Base-by-base conservation (phyloP, 495 filamentous ascomycete species). In the Hapsidospora chrysogenum region DNA sequence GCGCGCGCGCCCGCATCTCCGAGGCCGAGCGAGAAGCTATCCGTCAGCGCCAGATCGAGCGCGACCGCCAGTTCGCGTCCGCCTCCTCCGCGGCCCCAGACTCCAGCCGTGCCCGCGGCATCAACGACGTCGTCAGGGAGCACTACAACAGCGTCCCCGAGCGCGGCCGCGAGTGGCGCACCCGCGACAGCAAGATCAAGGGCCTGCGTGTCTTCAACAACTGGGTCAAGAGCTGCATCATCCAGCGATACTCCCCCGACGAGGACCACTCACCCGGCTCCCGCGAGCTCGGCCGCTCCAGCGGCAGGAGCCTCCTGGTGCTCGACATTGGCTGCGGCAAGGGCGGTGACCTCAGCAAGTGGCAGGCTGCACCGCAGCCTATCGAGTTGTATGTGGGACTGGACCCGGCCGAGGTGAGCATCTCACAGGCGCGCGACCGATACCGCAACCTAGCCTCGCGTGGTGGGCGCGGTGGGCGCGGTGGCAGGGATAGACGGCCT, bases 111-210 rank as follows among this genome's bases (percentile, higher is more conserved):
- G 3, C 17, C 2, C 63, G 41, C 6, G 75, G 76, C 6, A 77
- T 85, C 32, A 72, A 85, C 38, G 85, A 97, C 44, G 74, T 87
- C 1, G 92, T 95, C 11, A 68, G 74, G 9, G 77, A 87, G 32
- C 86, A 95, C 55, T 97, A 97, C 67, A 97, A 97, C 46, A 73
- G 81, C n/a, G 86, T 95, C 1, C 84, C 84, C 1, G 75, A 87
- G 54, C 73, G 92, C 7, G 89, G 89, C 9, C 74, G 85, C 13
- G 83, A 93, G 40, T 97, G 89, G 89, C 75, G 89, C 17, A 84
- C 80, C 52, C 94, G 83, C 2, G 82, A 86, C 46, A 85, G 78
- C 49, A 75, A 78, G 38, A 97, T 97, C 63, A 94, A 89, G 56
- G 89, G 89, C 0, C 61, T 97, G 34, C 74, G 89, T 14, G 81